These are phyloP conservation scores for Rhodomyrtus tomentosa DNA, from an alignment of 345 rosid species.

Conservation along the genomic window DNA sequence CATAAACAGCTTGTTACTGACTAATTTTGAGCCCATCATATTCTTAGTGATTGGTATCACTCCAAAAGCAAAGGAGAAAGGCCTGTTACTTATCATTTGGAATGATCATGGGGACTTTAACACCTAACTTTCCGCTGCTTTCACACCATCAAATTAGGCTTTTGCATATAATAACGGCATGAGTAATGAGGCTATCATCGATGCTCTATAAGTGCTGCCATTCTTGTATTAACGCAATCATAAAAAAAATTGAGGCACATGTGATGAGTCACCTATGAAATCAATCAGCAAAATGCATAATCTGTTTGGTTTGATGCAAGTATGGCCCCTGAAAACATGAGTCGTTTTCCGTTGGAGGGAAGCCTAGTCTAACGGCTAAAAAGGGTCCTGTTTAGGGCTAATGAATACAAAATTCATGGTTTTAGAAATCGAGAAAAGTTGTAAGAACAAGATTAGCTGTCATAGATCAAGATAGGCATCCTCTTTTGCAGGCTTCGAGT, in stretches of 20 bases:
- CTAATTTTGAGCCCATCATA: not conserved
- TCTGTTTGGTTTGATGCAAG: not conserved
- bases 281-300: not conserved
- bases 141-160: conserved; percentile 28
- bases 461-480: not conserved
- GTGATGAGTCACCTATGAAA: not conserved
- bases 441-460: not conserved
- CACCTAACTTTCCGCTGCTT: conserved; percentile 8
- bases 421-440: not conserved
- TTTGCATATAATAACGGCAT: conserved; percentile 9
- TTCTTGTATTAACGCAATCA: not conserved
- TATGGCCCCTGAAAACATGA: not conserved
- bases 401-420: not conserved
- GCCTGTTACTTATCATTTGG: not conserved
- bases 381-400: not conserved
- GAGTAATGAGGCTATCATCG: not conserved
- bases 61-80: not conserved
- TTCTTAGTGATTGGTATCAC: not conserved
- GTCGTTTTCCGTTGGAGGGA: not conserved
- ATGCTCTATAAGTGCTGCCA: not conserved
- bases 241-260: not conserved
- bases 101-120: not conserved
- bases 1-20: not conserved
- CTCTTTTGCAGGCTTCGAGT: not conserved
- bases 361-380: not conserved